Percentiles rank a stretch among this genome's conserved stretches.
Evolutionary conservation across 768 basidiomycete genomes (phyloP).

Genomic region (Cantharellus cinnabarinus): DNA sequence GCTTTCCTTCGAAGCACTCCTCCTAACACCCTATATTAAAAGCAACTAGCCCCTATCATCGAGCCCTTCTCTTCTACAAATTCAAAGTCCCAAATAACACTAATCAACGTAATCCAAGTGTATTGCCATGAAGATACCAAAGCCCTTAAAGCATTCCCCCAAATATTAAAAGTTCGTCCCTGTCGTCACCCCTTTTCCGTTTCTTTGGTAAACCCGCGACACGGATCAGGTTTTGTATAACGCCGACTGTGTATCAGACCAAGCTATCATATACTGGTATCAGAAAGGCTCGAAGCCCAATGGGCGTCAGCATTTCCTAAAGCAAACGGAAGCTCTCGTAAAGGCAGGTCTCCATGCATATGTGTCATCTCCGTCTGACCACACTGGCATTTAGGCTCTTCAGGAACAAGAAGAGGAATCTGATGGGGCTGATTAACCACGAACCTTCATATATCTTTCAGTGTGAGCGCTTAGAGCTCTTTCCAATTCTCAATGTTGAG

Average conservation of each 20-base stretch:
- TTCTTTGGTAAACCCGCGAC: slow-evolving; percentile 1
- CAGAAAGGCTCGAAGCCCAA: slow-evolving; percentile 93
- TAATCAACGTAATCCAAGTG: slow-evolving; percentile 89
- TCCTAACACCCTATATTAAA: neutral
- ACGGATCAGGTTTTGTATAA: slow-evolving; percentile 67
- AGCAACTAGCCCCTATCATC: slow-evolving; percentile 72
- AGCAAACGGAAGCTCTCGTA: slow-evolving; percentile 68
- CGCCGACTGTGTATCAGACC: slow-evolving; percentile 84
- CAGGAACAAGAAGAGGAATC: slow-evolving; percentile 68
- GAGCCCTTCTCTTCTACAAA: slow-evolving; percentile 68
- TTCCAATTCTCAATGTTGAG: too few species aligned
- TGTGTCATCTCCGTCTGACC: slow-evolving; percentile 2
- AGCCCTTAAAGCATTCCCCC: slow-evolving; percentile 84
- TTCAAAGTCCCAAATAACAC: slow-evolving; percentile 76
- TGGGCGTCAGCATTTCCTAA: slow-evolving; percentile 88
- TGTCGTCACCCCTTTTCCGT: neutral
- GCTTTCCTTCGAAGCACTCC: neutral
- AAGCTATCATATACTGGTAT: slow-evolving; percentile 96
- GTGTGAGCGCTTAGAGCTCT: neutral
- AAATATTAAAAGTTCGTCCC: slow-evolving; percentile 60
- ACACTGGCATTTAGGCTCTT: slow-evolving; percentile 39
- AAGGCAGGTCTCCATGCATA: slow-evolving; percentile 32
- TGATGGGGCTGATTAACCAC: slow-evolving; percentile 28
- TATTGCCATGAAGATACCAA: slow-evolving; percentile 95
- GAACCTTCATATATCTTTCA: neutral